A percentile compares a stretch with the other conserved stretches of the same genome.
These are phyloP conservation scores for Naganishia onofrii DNA, from an alignment of 768 basidiomycete genomes.

Conservation along the genomic window DNA sequence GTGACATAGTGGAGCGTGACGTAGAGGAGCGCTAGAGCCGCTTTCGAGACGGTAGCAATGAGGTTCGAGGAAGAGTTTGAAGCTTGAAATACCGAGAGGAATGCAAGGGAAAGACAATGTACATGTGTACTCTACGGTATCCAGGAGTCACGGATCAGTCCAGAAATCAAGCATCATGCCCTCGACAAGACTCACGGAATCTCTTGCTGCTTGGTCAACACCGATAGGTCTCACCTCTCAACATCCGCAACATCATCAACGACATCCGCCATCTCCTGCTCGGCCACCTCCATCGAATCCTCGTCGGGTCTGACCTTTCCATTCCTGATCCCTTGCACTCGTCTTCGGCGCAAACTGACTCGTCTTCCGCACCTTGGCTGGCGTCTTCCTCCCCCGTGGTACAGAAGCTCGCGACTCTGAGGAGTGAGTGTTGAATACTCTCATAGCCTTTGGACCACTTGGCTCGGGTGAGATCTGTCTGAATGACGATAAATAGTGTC, in stretches of 20 bases:
- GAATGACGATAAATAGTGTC: no score
- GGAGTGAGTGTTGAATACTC: no score
- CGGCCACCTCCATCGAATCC: neutral
- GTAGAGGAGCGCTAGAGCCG: conserved; percentile 43
- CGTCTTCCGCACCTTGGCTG: conserved; percentile 7
- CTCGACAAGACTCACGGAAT: conserved; percentile 30
- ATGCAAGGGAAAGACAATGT: conserved; percentile 45
- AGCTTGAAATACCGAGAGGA: conserved; percentile 36
- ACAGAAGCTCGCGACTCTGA: neutral
- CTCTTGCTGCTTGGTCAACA: conserved; percentile 18
- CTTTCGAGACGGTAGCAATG: conserved; percentile 32
- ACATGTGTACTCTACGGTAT: conserved; percentile 48
- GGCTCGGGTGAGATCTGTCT: no score
- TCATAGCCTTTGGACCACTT: no score
- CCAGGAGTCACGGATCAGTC: conserved; percentile 32
- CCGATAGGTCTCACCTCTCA: conserved; percentile 34
- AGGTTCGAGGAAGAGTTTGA: conserved; percentile 19
- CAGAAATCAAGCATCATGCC: conserved; percentile 26
- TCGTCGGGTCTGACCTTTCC: conserved; percentile 29
- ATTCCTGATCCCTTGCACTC: conserved; percentile 45
- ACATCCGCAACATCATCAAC: conserved; percentile 46
- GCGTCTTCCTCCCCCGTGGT: conserved; percentile 5
- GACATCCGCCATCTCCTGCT: conserved; percentile 38
- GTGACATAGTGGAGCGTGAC: conserved; percentile 37
- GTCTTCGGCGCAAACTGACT: conserved; percentile 34